Evolutionary conservation across 331 rosid genomes (phyloP), one percentile per base, ranked within the genome.

Genomic region (Malus hybrid): DNA sequence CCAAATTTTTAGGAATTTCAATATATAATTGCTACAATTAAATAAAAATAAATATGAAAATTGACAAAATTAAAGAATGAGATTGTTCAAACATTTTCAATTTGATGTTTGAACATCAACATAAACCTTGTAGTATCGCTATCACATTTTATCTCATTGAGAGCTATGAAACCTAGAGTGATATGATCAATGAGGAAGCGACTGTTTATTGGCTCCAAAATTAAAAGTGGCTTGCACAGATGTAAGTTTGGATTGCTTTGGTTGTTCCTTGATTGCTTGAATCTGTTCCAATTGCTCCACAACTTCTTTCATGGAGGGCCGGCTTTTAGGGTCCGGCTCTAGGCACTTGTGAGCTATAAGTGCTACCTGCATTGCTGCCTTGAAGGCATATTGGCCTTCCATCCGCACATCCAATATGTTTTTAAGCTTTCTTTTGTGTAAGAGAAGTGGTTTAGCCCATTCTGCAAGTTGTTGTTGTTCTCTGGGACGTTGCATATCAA

Each of bases 301-400:
- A 16, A 94, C 97, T 72, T 86, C 92, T 69, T 81, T 84, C 99
- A 92, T 94, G 32, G 93, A 82, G 36, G 99, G 99, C 7, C 99
- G 96, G 44, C 39, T 62, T 70, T 36, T 87, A 16, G 84, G 99
- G 5, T 87, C 87, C 1, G 76, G 52, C 60, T 73, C 85, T 34
- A 92, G 77, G 84, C 97, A 94, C 70, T 87, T 86, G 8, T 87
- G 78, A 55, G 90, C 54, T 65, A 92, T 86, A 1, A 81, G 85
- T 28, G 86, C 97, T 32, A 85, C 81, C 57, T 69, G 84, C 2
- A 69, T 1, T 34, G 88, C 89, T 39, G 92, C 93, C 81, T 86
- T 87, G 59, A 28, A 44, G 70, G 93, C 70, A 80, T 92, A 94
- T 74, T 90, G 97, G 7, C 93, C 92, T 75, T 92, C 87, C 64